Evolutionary conservation across 2,329 filamentous ascomycete species (phyloP).

Genomic region (Paecilomyces fulvus): DNA sequence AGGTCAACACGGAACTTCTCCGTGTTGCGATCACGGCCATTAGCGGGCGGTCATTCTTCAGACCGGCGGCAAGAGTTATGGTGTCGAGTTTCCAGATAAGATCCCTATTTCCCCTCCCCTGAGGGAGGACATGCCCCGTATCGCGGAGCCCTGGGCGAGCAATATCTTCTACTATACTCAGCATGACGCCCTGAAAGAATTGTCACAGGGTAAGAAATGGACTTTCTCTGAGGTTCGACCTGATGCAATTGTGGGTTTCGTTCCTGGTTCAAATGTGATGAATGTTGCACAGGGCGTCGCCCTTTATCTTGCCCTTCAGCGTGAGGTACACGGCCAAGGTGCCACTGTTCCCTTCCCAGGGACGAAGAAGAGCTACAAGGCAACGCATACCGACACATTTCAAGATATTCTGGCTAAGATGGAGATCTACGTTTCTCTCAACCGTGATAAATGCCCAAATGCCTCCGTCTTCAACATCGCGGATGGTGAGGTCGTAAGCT

Average conservation of each 20-base stretch:
- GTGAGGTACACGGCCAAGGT: slow-evolving; percentile 10
- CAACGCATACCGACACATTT: slow-evolving; percentile 16
- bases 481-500: slow-evolving; percentile 13
- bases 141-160: slow-evolving; percentile 15
- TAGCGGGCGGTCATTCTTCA: slow-evolving; percentile 24
- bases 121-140: slow-evolving; percentile 17
- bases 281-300: slow-evolving; percentile 15
- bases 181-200: slow-evolving; percentile 11
- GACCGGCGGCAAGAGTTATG: slow-evolving; percentile 33
- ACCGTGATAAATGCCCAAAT: slow-evolving; percentile 11
- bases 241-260: slow-evolving; percentile 19
- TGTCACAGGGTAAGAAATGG: slow-evolving; percentile 16
- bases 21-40: slow-evolving; percentile 25
- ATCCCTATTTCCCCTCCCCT: slow-evolving; percentile 19
- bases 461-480: slow-evolving; percentile 16
- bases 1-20: slow-evolving; percentile 29
- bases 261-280: slow-evolving; percentile 14
- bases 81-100: slow-evolving; percentile 24
- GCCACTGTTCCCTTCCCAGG: slow-evolving; percentile 14
- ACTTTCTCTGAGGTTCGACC: slow-evolving; percentile 24
- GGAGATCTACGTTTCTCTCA: slow-evolving; percentile 17
- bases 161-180: slow-evolving; percentile 23
- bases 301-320: slow-evolving; percentile 14
- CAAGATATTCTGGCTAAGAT: slow-evolving; percentile 17
- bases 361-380: slow-evolving; percentile 9